Percentiles rank a stretch among this genome's conserved stretches.
Conservation (phyloP, 495 filamentous ascomycete genomes). For the Hypoxylon rickii region DNA sequence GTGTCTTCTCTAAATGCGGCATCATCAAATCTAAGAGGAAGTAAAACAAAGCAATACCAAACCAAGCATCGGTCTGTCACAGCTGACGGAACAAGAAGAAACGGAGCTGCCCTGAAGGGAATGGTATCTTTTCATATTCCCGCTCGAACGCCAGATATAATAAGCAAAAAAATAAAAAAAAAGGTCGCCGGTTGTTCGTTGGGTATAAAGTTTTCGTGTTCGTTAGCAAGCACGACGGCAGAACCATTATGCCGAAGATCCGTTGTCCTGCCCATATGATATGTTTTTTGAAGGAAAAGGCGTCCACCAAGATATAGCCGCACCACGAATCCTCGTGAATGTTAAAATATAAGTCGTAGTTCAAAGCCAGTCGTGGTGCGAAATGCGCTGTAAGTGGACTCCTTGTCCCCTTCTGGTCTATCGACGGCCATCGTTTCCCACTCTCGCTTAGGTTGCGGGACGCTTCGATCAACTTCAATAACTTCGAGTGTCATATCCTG, state of each 20-base stretch:
- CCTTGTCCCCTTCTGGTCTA: slow-evolving; percentile 44
- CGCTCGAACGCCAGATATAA: slow-evolving; percentile 32
- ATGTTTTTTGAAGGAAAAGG: slow-evolving; percentile 22
- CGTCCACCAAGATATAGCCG: slow-evolving; percentile 10
- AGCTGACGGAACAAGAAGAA: slow-evolving; percentile 20
- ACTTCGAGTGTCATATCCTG: slow-evolving; percentile 78
- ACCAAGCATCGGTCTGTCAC: slow-evolving; percentile 22
- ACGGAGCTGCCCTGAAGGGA: slow-evolving; percentile 21
- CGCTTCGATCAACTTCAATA: slow-evolving; percentile 41
- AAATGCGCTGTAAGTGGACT: slow-evolving; percentile 41
- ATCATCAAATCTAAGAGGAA: slow-evolving; percentile 33
- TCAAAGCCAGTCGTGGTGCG: slow-evolving; percentile 48
- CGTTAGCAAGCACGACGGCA: slow-evolving; percentile 23
- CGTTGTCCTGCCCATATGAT: slow-evolving; percentile 15
- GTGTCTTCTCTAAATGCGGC: slow-evolving; percentile 28
- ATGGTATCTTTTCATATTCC: slow-evolving; percentile 34
- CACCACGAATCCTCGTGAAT: background rate
- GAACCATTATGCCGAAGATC: slow-evolving; percentile 3
- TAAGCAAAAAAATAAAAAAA: slow-evolving; percentile 31
- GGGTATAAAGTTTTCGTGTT: slow-evolving; percentile 36
- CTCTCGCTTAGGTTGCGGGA: slow-evolving; percentile 48
- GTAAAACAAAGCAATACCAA: too few species aligned
- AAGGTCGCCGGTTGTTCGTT: slow-evolving; percentile 26
- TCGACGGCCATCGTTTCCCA: slow-evolving; percentile 59
- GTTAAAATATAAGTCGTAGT: slow-evolving; percentile 54